phyloP scores from a whole-genome alignment of 2,329 filamentous ascomycete species.

The Didymella sp. region DNA sequence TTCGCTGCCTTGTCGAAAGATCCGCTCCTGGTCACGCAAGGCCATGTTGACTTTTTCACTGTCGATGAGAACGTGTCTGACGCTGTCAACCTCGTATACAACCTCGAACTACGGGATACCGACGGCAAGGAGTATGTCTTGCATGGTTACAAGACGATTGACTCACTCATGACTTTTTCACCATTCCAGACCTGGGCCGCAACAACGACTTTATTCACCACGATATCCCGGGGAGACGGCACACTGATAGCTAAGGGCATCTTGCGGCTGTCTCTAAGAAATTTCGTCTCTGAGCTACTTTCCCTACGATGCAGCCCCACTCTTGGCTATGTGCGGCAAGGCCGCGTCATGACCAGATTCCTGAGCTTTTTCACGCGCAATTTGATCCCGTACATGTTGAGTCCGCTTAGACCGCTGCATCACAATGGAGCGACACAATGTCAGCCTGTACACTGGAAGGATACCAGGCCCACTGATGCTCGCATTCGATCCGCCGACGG shows the following conservation, averaged over 20 bases:
- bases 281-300: not conserved
- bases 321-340: not conserved
- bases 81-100: constrained; percentile 66
- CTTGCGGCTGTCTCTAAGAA: not conserved
- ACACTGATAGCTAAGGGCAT: constrained; percentile 1
- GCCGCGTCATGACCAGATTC: not conserved
- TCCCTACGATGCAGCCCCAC: not conserved
- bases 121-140: not conserved
- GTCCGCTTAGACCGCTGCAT: not conserved
- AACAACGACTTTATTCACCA: not conserved
- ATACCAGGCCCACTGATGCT: not conserved
- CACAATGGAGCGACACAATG: not conserved
- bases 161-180: not conserved
- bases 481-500: not conserved
- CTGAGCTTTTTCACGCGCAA: not conserved
- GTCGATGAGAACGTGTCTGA: constrained; percentile 62
- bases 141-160: not conserved
- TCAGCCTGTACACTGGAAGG: not conserved
- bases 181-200: not conserved
- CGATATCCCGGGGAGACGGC: not conserved
- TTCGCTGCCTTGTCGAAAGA: not conserved
- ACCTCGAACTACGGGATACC: constrained; percentile 34
- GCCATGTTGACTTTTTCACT: constrained; percentile 65
- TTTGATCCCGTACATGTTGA: not conserved
- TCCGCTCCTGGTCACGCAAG: constrained; percentile 59